A percentile compares a stretch with the other conserved stretches of the same genome.
phyloP scores from a whole-genome alignment of 495 filamentous ascomycete genomes.

The Sordaria brevicollis region DNA sequence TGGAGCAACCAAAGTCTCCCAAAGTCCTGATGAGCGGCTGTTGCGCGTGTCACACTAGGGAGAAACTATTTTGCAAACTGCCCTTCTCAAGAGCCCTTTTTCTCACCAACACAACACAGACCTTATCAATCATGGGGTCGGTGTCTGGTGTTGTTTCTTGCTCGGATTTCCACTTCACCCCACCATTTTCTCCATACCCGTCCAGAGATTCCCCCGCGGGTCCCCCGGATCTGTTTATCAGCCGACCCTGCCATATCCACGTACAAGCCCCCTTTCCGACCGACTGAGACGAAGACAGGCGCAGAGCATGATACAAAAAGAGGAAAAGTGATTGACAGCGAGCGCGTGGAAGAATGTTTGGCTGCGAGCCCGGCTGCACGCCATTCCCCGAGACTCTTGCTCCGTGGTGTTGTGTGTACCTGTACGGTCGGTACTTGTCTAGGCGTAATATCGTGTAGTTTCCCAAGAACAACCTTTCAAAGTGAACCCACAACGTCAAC shows the following conservation, averaged over 20 bases:
- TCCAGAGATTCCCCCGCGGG: background rate
- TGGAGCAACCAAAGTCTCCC: background rate
- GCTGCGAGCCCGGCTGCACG: background rate
- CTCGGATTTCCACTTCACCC: background rate
- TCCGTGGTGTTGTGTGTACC: background rate
- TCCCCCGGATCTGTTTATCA: background rate
- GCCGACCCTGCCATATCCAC: background rate
- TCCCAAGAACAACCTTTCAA: slow-evolving; percentile 5
- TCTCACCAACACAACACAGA: background rate
- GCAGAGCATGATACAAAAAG: background rate
- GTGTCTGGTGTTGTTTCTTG: background rate
- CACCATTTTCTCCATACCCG: background rate
- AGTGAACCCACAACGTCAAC: slow-evolving; percentile 2
- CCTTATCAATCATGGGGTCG: background rate
- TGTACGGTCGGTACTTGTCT: slow-evolving; percentile 1
- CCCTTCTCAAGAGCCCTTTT: background rate
- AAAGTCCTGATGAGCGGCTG: too few relatives aligned
- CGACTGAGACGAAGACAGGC: background rate
- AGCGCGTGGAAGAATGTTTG: background rate
- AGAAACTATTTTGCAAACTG: background rate
- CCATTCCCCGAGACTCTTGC: background rate
- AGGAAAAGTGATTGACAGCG: background rate
- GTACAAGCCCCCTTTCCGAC: background rate
- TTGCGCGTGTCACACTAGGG: too few relatives aligned
- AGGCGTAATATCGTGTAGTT: slow-evolving; percentile 3